Percentiles rank a stretch among this genome's conserved stretches.
Conservation (phyloP, 2,329 filamentous ascomycete genomes). For the Xylaria digitata region DNA sequence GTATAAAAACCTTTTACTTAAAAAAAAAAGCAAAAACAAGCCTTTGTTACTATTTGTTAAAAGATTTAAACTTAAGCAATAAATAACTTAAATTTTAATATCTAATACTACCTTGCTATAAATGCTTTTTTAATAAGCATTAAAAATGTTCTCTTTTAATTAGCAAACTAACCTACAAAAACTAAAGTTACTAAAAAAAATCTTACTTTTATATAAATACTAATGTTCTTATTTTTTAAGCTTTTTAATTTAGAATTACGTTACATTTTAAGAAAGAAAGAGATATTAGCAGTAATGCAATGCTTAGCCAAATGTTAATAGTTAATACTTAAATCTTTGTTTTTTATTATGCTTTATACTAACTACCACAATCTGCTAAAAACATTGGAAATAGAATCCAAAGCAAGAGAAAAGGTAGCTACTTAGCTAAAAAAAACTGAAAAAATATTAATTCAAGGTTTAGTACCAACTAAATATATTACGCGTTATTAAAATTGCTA, state of each 20-base stretch:
- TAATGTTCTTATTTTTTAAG: constrained; percentile 15
- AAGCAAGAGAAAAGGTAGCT: too few relatives aligned
- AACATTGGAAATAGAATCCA: too few relatives aligned
- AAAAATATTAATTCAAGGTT: neutral
- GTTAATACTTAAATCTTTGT: too few relatives aligned
- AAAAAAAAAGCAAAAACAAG: neutral
- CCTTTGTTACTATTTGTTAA: constrained; percentile 5
- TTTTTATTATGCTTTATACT: too few relatives aligned
- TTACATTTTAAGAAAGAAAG: constrained; percentile 1
- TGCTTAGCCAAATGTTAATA: neutral
- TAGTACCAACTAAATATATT: neutral
- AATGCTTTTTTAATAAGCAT: neutral
- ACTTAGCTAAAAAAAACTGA: neutral
- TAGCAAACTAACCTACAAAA: neutral
- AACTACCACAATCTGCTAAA: too few relatives aligned
- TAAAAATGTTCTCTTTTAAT: constrained; percentile 1
- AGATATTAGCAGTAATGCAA: neutral
- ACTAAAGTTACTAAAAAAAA: constrained; percentile 11
- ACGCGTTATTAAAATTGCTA: neutral
- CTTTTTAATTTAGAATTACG: constrained; percentile 5
- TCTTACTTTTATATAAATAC: constrained; percentile 6
- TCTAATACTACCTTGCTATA: constrained; percentile 16
- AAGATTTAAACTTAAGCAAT: constrained; percentile 4
- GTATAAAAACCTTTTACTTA: neutral
- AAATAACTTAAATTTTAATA: neutral